Conservation (phyloP, 2,329 filamentous ascomycete species). For the Phialocephala subalpina region DNA sequence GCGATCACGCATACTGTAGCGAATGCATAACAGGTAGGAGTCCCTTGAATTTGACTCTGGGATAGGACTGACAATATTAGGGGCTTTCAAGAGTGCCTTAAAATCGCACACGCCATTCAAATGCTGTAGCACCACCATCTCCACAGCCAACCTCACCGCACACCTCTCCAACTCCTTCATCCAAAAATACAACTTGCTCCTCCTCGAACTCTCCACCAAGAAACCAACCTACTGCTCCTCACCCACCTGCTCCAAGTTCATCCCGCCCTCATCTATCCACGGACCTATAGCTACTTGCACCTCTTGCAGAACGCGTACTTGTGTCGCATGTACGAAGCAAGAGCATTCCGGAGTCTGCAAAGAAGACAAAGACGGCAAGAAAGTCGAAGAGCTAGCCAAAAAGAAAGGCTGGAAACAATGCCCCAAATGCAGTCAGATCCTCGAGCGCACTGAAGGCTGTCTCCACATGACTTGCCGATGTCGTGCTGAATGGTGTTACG, state of each 20-base stretch:
- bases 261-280: conserved; percentile 37
- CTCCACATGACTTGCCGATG: conserved; percentile 44
- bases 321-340: conserved; percentile 33
- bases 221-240: conserved; percentile 41
- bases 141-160: background rate
- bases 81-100: conserved; percentile 32
- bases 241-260: conserved; percentile 36
- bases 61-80: conserved; percentile 15
- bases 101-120: conserved; percentile 31
- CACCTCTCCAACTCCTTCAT: conserved; percentile 26
- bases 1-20: conserved; percentile 34
- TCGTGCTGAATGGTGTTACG: conserved; percentile 41
- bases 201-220: conserved; percentile 39
- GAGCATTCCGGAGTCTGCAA: conserved; percentile 40
- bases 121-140: conserved; percentile 30
- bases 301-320: conserved; percentile 34
- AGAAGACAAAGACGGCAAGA: conserved; percentile 37
- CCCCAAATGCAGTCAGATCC: conserved; percentile 36
- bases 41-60: background rate
- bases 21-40: conserved; percentile 32
- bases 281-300: conserved; percentile 35
- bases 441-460: conserved; percentile 41
- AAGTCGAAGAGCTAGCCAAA: conserved; percentile 34
- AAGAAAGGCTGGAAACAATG: conserved; percentile 40
- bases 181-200: conserved; percentile 32